A percentile compares a stretch with the other conserved stretches of the same genome.
These are phyloP conservation scores for Fusarium avenaceum DNA, from an alignment of 2,329 filamentous ascomycete genomes.

Conservation along the genomic window DNA sequence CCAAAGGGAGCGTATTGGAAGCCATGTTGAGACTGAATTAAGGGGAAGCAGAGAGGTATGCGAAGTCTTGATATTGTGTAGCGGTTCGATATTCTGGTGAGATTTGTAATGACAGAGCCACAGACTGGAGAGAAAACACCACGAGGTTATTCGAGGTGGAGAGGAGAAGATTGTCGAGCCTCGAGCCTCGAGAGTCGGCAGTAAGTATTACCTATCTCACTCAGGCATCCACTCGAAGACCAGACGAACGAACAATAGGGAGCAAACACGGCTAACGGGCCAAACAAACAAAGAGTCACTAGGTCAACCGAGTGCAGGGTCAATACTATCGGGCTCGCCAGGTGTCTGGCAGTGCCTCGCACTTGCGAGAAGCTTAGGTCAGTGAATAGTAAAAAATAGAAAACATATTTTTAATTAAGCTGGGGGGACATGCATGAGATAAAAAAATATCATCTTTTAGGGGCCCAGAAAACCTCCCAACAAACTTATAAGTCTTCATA, in stretches of 20 bases:
- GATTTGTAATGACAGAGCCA: not conserved
- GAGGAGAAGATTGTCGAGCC: not conserved
- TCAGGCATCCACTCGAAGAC: slow-evolving; percentile 4
- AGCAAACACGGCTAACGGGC: slow-evolving; percentile 6
- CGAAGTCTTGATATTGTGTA: too few species aligned
- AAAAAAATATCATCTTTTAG: slow-evolving; percentile 5
- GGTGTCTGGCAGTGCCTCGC: slow-evolving; percentile 13
- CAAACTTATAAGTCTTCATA: slow-evolving; percentile 16
- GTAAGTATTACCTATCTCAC: not conserved
- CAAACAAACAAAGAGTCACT: not conserved
- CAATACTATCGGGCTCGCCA: slow-evolving; percentile 1
- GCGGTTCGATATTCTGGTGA: not conserved
- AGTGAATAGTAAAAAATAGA: not conserved
- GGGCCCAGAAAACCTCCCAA: slow-evolving; percentile 2
- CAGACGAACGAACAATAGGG: not conserved
- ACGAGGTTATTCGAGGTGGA: not conserved
- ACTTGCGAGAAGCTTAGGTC: not conserved
- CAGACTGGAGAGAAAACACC: not conserved
- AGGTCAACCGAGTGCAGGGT: not conserved
- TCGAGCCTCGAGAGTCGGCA: not conserved
- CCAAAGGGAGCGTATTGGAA: not conserved
- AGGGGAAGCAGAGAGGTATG: not conserved
- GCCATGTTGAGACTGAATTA: slow-evolving; percentile 10
- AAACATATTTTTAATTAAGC: slow-evolving; percentile 8
- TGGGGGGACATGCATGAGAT: slow-evolving; percentile 3